phyloP scores from a whole-genome alignment of 768 basidiomycete genomes.

The Psilocybe cyanescens region DNA sequence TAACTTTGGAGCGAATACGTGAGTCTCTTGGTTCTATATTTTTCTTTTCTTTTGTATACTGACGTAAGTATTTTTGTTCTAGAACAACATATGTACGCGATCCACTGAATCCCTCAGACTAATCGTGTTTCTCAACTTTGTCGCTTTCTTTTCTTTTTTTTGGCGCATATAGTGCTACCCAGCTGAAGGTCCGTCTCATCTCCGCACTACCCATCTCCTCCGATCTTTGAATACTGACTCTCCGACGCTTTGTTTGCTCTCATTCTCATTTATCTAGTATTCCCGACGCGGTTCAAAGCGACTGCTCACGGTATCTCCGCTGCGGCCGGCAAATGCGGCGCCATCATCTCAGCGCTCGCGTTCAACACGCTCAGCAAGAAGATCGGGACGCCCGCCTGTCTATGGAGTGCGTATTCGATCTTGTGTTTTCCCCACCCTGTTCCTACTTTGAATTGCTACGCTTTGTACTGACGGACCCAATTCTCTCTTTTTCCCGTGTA shows the following conservation, averaged over 20 bases:
- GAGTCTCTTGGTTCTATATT: constrained; percentile 25
- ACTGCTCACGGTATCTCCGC: constrained; percentile 78
- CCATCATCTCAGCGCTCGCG: constrained; percentile 75
- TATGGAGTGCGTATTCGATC: constrained; percentile 64
- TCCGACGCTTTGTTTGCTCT: neutral
- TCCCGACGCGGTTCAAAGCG: constrained; percentile 76
- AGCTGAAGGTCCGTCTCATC: constrained; percentile 46
- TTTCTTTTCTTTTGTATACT: neutral
- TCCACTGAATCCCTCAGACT: neutral
- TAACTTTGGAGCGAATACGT: constrained; percentile 81
- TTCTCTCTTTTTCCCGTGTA: constrained; percentile 23
- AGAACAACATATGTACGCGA: constrained; percentile 56
- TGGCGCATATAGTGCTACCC: constrained; percentile 57
- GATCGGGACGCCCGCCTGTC: constrained; percentile 67
- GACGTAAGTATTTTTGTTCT: neutral
- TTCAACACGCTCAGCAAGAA: constrained; percentile 65
- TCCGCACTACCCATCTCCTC: too few relatives aligned
- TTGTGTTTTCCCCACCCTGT: neutral
- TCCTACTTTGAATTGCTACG: too few relatives aligned
- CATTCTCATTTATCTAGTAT: constrained; percentile 41
- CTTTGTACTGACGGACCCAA: neutral
- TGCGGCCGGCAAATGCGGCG: constrained; percentile 74
- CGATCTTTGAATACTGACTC: too few relatives aligned
- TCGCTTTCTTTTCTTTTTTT: neutral
- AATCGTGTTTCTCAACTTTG: neutral